Base-by-base conservation (phyloP, 2,329 filamentous ascomycete species). In the Aspergillus flavus region DNA sequence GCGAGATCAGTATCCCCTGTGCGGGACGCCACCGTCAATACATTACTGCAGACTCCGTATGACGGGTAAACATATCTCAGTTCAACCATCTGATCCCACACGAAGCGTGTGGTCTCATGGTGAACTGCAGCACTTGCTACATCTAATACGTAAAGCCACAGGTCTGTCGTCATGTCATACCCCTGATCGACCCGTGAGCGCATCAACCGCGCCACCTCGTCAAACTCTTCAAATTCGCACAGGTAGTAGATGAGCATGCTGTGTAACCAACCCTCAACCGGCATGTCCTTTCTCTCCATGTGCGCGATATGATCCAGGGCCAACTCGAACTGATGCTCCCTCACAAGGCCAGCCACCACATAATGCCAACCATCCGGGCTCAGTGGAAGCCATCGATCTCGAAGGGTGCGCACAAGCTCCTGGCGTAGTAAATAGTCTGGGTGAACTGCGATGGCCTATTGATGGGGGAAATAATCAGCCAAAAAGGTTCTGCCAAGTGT, bases 251-350 rank as follows among this genome's bases (percentile, higher is more conserved):
- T 84, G 59, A 94, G 88, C 64, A 94, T 85, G 70, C 94, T 91
- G 71, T 90, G 89, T 9, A 97, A 82, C 93, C 93, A 97, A 0
- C 82, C 73, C 34, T 90, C 84, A 4, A 94, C 79, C 2, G 70
- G 71, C 1, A 86, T 80, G 3, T 83, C 81, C 56, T 86, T 82
- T 58, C 82, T 79, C 48, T 87, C 80, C 84, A 97, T 87, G 26
- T 85, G 79, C 43, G 92, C 89, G 48, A 97, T 77, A 68, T 87
- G 87, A 58, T 85, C 81, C 62, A 96, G 81, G 1, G 93, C 94
- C 66, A 94, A 81, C 78, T 98, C 95, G 66, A 92, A 89, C 71
- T 96, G 90, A 0, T 88, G 87, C 70, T 97, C 94, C 23, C 93
- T 86, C 41, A 98, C 82, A 63, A 96, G 79, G 0, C 92, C 93